phyloP scores from a whole-genome alignment of 192 early-diverging fungal species.

The Umbelopsis sp. region DNA sequence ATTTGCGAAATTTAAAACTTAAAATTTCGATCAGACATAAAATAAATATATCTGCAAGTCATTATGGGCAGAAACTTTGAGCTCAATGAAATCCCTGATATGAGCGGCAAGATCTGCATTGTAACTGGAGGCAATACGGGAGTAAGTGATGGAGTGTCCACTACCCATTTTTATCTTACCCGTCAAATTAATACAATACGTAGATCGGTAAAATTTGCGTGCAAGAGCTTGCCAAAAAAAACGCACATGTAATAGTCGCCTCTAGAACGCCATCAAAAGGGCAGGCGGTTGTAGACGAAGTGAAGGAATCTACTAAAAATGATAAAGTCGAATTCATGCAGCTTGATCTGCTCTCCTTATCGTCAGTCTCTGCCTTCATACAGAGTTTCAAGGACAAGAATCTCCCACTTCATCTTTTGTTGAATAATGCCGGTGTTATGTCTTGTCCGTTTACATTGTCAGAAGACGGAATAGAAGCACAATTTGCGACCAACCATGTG shows the following conservation, averaged over 20 bases:
- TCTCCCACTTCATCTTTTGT: conserved; percentile 45
- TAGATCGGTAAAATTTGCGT: conserved; percentile 36
- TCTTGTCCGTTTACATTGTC: conserved; percentile 31
- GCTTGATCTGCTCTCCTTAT: conserved; percentile 35
- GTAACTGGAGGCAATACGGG: conserved; percentile 57
- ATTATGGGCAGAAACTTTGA: conserved; percentile 21
- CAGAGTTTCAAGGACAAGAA: conserved; percentile 31
- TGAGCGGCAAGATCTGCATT: conserved; percentile 45
- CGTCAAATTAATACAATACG: background rate
- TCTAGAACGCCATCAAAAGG: conserved; percentile 25
- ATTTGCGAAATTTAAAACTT: no score
- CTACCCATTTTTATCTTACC: no score
- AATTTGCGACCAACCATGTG: conserved; percentile 53
- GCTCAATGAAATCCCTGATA: conserved; percentile 42
- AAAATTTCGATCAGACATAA: no score
- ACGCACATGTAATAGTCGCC: conserved; percentile 27
- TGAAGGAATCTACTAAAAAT: conserved; percentile 29
- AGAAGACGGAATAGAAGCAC: conserved; percentile 49
- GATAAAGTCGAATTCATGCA: conserved; percentile 29
- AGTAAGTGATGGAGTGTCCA: conserved; percentile 13
- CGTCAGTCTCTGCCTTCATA: conserved; percentile 41
- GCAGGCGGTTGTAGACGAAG: conserved; percentile 20
- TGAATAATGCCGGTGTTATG: conserved; percentile 63
- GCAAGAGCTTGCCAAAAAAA: conserved; percentile 35
- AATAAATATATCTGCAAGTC: background rate